These are phyloP conservation scores for Letharia lupina DNA, from an alignment of 495 filamentous ascomycete genomes.

Conservation along the genomic window DNA sequence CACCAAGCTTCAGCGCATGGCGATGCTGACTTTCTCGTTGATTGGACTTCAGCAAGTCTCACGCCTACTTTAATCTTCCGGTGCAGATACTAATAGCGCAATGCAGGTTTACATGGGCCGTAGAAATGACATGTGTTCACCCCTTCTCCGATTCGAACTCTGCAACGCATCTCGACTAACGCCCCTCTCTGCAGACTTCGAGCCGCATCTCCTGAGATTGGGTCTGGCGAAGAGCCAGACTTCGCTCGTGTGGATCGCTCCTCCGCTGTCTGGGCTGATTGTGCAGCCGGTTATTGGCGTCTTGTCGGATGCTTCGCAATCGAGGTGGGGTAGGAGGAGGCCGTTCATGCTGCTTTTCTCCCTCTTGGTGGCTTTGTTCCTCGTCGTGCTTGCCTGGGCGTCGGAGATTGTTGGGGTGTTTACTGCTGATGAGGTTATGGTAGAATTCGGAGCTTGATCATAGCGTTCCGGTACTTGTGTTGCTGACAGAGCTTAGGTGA, in stretches of 20 bases:
- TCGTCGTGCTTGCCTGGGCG: conserved; percentile 76
- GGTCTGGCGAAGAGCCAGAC: conserved; percentile 86
- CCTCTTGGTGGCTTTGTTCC: conserved; percentile 60
- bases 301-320: conserved; percentile 71
- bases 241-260: conserved; percentile 93
- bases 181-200: conserved; percentile 56
- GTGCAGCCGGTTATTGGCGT: conserved; percentile 91
- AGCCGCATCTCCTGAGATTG: conserved; percentile 84
- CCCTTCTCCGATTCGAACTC: not conserved
- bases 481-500: conserved; percentile 19
- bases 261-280: conserved; percentile 80
- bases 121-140: conserved; percentile 75
- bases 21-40: conserved; percentile 72
- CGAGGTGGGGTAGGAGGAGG: conserved; percentile 64
- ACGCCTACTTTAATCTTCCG: not conserved
- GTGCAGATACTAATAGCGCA: not conserved
- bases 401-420: conserved; percentile 68
- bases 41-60: conserved; percentile 65
- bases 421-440: conserved; percentile 50
- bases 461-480: not conserved
- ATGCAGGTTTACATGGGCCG: conserved; percentile 75
- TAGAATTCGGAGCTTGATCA: conserved; percentile 20
- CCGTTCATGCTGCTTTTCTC: conserved; percentile 81
- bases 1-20: conserved; percentile 76
- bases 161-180: too few relatives aligned